phyloP scores from a whole-genome alignment of 495 filamentous ascomycete species.

The Cercophora samala region DNA sequence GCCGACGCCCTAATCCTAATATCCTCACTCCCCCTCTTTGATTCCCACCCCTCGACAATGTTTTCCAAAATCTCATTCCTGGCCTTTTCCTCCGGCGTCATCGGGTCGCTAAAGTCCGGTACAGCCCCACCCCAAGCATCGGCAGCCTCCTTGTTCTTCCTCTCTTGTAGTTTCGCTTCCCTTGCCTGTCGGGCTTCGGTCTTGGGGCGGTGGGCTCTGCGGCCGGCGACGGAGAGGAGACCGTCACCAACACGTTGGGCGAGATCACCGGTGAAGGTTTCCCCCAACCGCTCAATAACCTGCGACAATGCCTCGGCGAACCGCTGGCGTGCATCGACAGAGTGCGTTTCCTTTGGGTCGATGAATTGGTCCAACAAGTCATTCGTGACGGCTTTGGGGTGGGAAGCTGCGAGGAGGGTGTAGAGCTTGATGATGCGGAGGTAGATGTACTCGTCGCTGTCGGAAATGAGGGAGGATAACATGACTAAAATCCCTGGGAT shows the following conservation, averaged over 20 bases:
- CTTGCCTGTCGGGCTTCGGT: slow-evolving; percentile 50
- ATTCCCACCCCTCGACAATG: slow-evolving; percentile 73
- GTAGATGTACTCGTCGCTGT: slow-evolving; percentile 73
- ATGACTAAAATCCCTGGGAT: slow-evolving; percentile 65
- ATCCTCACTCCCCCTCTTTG: slow-evolving; percentile 67
- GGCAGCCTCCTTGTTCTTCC: slow-evolving; percentile 48
- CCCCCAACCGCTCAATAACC: slow-evolving; percentile 63
- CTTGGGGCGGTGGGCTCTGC: slow-evolving; percentile 56
- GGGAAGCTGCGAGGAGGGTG: slow-evolving; percentile 59
- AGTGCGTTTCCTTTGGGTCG: slow-evolving; percentile 55
- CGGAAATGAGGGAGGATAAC: slow-evolving; percentile 62
- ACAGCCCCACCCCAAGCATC: slow-evolving; percentile 55
- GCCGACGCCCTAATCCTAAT: slow-evolving; percentile 74
- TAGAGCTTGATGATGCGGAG: slow-evolving; percentile 67
- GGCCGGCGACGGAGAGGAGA: slow-evolving; percentile 63
- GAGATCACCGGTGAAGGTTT: slow-evolving; percentile 56
- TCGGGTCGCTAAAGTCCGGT: slow-evolving; percentile 44
- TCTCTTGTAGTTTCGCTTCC: slow-evolving; percentile 43
- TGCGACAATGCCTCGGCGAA: slow-evolving; percentile 71
- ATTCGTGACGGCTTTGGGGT: slow-evolving; percentile 62
- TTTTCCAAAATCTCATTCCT: slow-evolving; percentile 55
- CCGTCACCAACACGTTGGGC: slow-evolving; percentile 57
- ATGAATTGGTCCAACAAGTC: slow-evolving; percentile 68
- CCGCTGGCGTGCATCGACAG: slow-evolving; percentile 64
- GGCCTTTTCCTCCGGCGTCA: slow-evolving; percentile 45